A percentile compares a stretch with the other conserved stretches of the same genome.
These are phyloP conservation scores for Houttuynia cordata DNA, from an alignment of 164 flowering plant genomes.

Conservation along the genomic window DNA sequence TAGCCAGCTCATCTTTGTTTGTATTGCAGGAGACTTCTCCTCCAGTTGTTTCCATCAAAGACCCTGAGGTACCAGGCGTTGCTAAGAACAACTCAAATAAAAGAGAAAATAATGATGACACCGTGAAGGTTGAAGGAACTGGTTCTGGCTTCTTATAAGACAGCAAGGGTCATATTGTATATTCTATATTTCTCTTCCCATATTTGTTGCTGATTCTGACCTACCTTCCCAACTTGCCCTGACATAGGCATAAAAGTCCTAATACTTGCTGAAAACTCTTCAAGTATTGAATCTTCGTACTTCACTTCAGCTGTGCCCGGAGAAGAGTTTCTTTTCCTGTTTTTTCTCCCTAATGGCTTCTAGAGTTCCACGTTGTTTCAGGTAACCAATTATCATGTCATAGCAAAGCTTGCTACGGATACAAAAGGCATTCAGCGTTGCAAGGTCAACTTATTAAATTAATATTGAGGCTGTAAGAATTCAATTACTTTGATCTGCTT, in stretches of 20 bases:
- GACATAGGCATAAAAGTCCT: no score
- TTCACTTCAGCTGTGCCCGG: not conserved
- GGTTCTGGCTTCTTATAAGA: constrained; percentile 97
- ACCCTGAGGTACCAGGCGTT: constrained; percentile 37
- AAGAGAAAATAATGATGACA: constrained; percentile 29
- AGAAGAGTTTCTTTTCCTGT: not conserved
- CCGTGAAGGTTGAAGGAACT: constrained; percentile 77
- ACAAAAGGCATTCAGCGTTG: constrained; percentile 62
- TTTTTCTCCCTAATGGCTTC: no score
- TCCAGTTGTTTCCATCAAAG: constrained; percentile 69
- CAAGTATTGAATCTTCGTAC: not conserved
- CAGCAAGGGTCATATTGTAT: constrained; percentile 83
- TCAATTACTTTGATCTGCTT: not conserved
- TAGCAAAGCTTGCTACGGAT: constrained; percentile 73
- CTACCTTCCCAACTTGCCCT: no score
- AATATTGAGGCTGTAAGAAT: not conserved
- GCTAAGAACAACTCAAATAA: constrained; percentile 18
- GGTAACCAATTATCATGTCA: constrained; percentile 92
- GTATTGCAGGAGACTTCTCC: constrained; percentile 55
- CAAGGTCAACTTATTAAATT: constrained; percentile 36
- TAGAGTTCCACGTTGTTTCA: constrained; percentile 10
- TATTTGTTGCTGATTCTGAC: not conserved
- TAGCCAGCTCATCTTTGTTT: no score
- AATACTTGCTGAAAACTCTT: no score
- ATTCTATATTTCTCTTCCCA: constrained; percentile 8